A percentile compares a stretch with the other conserved stretches of the same genome.
These are phyloP conservation scores for Mycena pura DNA, from an alignment of 768 basidiomycete species.

Conservation along the genomic window DNA sequence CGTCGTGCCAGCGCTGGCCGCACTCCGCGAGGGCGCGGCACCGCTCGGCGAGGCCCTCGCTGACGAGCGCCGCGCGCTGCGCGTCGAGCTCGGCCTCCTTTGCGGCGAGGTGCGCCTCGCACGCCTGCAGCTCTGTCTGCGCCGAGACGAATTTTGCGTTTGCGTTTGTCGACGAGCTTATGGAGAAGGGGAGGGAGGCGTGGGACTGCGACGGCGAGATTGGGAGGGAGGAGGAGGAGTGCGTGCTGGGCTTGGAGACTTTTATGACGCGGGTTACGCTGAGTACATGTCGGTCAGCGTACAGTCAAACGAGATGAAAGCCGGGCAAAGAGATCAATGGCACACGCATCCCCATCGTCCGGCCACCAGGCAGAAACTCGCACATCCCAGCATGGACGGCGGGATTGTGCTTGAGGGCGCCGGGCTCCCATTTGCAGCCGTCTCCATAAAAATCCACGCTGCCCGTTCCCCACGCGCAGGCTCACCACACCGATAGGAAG, in stretches of 20 bases:
- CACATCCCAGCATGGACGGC: no score
- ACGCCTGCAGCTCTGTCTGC: constrained; percentile 82
- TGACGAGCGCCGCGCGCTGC: constrained; percentile 59
- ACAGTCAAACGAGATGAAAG: not conserved
- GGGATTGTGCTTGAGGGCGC: no score
- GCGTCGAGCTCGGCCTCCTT: constrained; percentile 72
- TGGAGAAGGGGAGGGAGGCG: constrained; percentile 38
- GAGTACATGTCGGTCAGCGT: not conserved
- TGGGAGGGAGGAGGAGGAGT: constrained; percentile 54
- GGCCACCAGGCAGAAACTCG: no score
- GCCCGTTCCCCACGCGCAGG: no score
- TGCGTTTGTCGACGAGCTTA: constrained; percentile 24
- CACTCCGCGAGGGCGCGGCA: constrained; percentile 73
- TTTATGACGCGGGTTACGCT: constrained; percentile 85
- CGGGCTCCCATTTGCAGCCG: no score
- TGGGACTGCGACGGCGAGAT: constrained; percentile 38
- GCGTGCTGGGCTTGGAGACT: constrained; percentile 61
- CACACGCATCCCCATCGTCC: no score
- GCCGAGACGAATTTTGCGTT: constrained; percentile 64
- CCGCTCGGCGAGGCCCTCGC: constrained; percentile 66
- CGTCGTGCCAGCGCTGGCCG: constrained; percentile 70
- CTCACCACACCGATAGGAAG: not conserved
- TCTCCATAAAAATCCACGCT: no score
- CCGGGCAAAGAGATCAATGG: not conserved
- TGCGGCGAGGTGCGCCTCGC: constrained; percentile 72